phyloP scores from a whole-genome alignment of 2,329 filamentous ascomycete genomes.

The Emydomyces testavorans region DNA sequence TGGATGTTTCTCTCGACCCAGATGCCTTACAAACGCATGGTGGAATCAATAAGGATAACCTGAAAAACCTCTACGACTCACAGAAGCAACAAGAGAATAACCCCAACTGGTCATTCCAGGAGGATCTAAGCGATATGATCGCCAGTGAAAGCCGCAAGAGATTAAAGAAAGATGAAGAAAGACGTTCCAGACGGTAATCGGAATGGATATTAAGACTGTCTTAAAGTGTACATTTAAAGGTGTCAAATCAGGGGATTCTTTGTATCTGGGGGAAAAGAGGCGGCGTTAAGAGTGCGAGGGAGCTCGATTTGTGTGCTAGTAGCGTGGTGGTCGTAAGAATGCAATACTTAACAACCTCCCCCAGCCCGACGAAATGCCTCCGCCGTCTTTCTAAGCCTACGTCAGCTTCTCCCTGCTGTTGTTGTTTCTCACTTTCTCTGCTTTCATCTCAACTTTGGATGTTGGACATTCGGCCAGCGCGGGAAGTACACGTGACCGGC shows the following conservation, averaged over 20 bases:
- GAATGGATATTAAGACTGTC: background rate
- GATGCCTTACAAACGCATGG: constrained; percentile 65
- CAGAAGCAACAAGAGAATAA: constrained; percentile 54
- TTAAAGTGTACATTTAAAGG: constrained; percentile 1
- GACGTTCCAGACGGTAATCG: constrained; percentile 45
- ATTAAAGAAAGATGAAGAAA: constrained; percentile 76
- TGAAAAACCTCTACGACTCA: constrained; percentile 68
- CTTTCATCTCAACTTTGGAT: too few species aligned
- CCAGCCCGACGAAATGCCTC: background rate
- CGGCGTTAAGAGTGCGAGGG: background rate
- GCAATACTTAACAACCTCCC: background rate
- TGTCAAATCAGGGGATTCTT: background rate
- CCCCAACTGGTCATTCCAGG: constrained; percentile 65
- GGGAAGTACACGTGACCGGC: background rate
- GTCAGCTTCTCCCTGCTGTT: background rate
- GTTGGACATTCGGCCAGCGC: too few species aligned
- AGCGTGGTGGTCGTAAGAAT: constrained; percentile 2
- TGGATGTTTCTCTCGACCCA: constrained; percentile 83
- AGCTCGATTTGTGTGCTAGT: constrained; percentile 8
- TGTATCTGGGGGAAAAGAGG: background rate
- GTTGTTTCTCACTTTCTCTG: background rate
- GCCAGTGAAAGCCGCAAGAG: constrained; percentile 83
- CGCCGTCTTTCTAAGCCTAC: background rate
- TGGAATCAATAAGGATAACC: constrained; percentile 71
- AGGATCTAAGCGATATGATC: constrained; percentile 93